Evolutionary conservation across 2,329 filamentous ascomycete genomes (phyloP), one percentile per base, ranked within the genome.

Genomic region (Aschersonia sp.): DNA sequence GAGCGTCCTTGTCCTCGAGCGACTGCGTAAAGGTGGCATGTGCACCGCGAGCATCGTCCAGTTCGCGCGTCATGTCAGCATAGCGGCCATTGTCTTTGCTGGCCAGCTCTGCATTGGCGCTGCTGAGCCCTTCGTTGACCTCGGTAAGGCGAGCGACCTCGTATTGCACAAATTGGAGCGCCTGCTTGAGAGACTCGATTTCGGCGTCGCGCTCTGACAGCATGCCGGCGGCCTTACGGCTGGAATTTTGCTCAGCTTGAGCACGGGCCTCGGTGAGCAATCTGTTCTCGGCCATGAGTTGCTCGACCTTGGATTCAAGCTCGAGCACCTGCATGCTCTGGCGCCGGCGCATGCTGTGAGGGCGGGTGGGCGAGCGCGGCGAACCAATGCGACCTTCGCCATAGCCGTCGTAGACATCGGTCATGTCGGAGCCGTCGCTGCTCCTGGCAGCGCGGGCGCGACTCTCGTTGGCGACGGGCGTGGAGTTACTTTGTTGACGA

Each of bases 261-360:
- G 74, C 65, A 56, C 83, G 83, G 44, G 85, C 83, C 45, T 89
- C 83, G 56, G 79, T 74, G 31, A 98, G 79, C 52, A 80, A 70
- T 49, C 83, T 81, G 61, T 97, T 97, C 63, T 98, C 91, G 29
- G 83, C 80, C 41, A 84, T 72, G 54, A 98, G 74, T 64, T 91
- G 84, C 56, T 96, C 88, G 57, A 98, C 77, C 59, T 78, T 80
- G 51, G 78, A 74, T 71, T 97, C 89, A 61, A 98, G 81, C 59
- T 98, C 91, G 51, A 97, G 81, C 48, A 91, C 81, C 69, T 97
- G 91, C 82, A 97, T 91, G 74, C 91, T 97, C 68, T 95, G 92
- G 61, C 91, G 86, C 62, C 91, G 89, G 58, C 91, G 89, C 78
- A 98, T 85, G 72, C 89, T 96, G 61, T 89, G 88, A 58, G 92